Conservation (phyloP, 164 flowering plant genomes). For the Piper betle region DNA sequence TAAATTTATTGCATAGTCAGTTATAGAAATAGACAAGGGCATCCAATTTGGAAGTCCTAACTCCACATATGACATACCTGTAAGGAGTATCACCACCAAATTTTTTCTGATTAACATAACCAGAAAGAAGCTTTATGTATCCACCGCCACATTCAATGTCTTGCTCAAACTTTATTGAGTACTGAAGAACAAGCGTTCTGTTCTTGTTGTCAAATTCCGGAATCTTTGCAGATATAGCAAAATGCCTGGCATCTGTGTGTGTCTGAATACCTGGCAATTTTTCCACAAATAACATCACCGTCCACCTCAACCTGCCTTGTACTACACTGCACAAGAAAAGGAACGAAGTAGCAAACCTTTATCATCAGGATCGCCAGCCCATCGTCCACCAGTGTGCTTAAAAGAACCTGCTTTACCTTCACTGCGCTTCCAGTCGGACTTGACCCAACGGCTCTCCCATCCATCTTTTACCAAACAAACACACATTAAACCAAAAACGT, state of each 20-base stretch:
- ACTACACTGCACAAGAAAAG: neutral
- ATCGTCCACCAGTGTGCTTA: conserved; percentile 84
- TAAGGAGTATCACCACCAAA: conserved; percentile 91
- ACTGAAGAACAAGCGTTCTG: conserved; percentile 68
- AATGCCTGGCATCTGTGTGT: conserved; percentile 57
- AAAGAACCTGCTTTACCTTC: conserved; percentile 95
- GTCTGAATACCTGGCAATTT: conserved; percentile 59
- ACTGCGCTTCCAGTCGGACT: conserved; percentile 83
- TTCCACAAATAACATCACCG: neutral
- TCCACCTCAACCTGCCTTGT: neutral
- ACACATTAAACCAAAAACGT: neutral
- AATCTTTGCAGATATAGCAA: conserved; percentile 71
- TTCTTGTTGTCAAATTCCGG: conserved; percentile 67
- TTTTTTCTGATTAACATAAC: conserved; percentile 85
- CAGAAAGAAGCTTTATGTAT: conserved; percentile 74
- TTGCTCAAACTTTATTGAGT: conserved; percentile 71
- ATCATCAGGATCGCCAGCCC: conserved; percentile 90
- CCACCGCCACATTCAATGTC: conserved; percentile 94
- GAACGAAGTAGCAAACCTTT: conserved; percentile 35
- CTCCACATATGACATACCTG: conserved; percentile 28
- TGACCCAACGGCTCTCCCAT: conserved; percentile 82
- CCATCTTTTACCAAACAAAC: conserved; percentile 30
- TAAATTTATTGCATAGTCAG: neutral
- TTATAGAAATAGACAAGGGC: neutral
- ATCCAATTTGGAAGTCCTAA: neutral